Evolutionary conservation across 2,329 filamentous ascomycete species (phyloP), one percentile per base, ranked within the genome.

Genomic region (Pseudofabraea citricarpa): DNA sequence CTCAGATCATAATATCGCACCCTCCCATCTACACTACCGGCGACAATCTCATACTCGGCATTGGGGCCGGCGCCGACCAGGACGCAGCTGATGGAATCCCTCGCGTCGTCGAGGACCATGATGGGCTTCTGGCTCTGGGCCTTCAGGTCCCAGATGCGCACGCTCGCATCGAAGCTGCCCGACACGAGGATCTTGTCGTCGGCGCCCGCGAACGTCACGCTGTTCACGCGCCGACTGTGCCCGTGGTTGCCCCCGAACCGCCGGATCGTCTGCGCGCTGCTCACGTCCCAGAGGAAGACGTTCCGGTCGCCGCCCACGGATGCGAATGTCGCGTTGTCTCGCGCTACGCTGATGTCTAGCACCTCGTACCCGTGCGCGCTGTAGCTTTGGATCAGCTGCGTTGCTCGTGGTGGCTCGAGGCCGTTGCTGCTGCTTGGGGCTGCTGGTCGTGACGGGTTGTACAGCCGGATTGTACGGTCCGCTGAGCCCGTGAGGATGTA

Each of bases 281-380:
- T 74, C 0, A 97, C 93, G 65, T 98, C 93, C 93, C 93, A 97
- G 5, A 96, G 74, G 61, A 96, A 96, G 0, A 95, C 89, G 48
- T 79, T 75, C 55, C 91, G 87, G 69, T 98, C 93, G 46, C 93
- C 93, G 53, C 93, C 93, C 1, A 81, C 79, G n/a, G 84, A 90
- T 8, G 83, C 84, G 64, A 98, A 96, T 33, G 81, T 81, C 52
- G 88, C 78, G 65, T 98, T 98, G 68, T 89, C 84, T 19, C 70
- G 60, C 15, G 79, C 70, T 39, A 96, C 85, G 41, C 78, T 73
- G 29, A 98, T 74, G 53, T 87, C 86, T 47, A 96, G 82, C 6
- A 98, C 85, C 55, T 90, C 86, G 70, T 98, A 95, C 53, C 89
- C 90, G 67, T 98, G 93, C 2, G 87, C 88, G 26, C 82, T 72